Percentiles rank a stretch among this genome's conserved stretches.
Conservation (phyloP, 257 asterid genomes). For the Haberlea rhodopensis region DNA sequence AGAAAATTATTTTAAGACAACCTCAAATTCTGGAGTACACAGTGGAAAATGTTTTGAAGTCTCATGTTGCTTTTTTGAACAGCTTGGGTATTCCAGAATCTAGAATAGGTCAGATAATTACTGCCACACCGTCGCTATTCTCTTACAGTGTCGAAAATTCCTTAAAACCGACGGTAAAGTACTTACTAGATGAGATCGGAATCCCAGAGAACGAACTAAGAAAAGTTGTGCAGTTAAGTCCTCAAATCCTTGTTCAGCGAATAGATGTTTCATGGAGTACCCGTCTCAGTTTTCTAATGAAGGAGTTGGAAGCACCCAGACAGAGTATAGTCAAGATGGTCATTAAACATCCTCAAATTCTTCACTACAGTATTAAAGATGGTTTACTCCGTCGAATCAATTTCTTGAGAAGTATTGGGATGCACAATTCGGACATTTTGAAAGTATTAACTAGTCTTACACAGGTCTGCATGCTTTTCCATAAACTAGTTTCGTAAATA, state of each 20-base stretch:
- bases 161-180: conserved; percentile 77
- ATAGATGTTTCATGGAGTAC: conserved; percentile 76
- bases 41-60: conserved; percentile 78
- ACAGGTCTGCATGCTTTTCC: conserved; percentile 54
- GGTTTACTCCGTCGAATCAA: conserved; percentile 81
- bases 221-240: conserved; percentile 93
- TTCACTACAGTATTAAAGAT: conserved; percentile 89
- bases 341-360: conserved; percentile 87
- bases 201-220: conserved; percentile 63
- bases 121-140: conserved; percentile 84
- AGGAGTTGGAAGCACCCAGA: conserved; percentile 83
- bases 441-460: conserved; percentile 85
- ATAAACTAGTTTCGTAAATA: conserved; percentile 5
- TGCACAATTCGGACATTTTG: conserved; percentile 67
- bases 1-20: conserved; percentile 81
- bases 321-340: conserved; percentile 92
- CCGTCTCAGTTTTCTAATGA: conserved; percentile 69
- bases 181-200: conserved; percentile 86
- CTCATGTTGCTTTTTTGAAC: conserved; percentile 72
- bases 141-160: conserved; percentile 92
- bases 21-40: conserved; percentile 87
- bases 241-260: conserved; percentile 95
- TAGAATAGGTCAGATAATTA: conserved; percentile 78
- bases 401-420: conserved; percentile 79
- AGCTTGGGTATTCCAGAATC: conserved; percentile 82